Conservation (phyloP, 352 stramenopile species). For the Globisporangium abappressorium region DNA sequence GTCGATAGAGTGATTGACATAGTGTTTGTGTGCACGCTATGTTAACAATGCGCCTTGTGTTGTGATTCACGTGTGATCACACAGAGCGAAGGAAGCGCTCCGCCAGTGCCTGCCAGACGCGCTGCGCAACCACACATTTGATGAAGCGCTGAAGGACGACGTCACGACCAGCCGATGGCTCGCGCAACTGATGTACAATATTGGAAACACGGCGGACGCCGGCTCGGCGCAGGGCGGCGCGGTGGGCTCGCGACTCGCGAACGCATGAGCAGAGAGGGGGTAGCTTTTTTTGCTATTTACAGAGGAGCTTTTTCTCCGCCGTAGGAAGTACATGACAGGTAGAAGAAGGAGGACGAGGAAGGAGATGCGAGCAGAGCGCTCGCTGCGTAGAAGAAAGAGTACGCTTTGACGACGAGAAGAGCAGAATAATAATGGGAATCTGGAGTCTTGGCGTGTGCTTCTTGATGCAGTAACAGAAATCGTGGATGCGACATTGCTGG, state of each 20-base stretch:
- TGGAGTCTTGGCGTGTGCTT: not conserved
- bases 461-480: not conserved
- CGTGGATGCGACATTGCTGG: not conserved
- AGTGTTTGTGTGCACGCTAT: conserved; percentile 6
- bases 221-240: conserved; percentile 13
- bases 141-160: conserved; percentile 93
- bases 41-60: not conserved
- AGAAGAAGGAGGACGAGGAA: not conserved
- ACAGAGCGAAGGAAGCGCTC: conserved; percentile 95
- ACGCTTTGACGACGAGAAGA: not conserved
- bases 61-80: not conserved
- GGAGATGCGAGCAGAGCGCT: not conserved
- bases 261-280: conserved; percentile 14
- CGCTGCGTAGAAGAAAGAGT: not conserved
- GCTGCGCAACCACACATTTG: conserved; percentile 95
- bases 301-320: not conserved
- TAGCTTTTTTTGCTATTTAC: conserved; percentile 10
- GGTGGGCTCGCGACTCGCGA: conserved; percentile 17
- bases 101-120: conserved; percentile 93
- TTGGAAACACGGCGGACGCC: conserved; percentile 34
- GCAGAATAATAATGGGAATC: no score
- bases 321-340: not conserved
- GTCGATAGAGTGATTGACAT: not conserved
- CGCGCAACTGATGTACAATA: conserved; percentile 93
- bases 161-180: conserved; percentile 96